Evolutionary conservation across 805 yeast species (phyloP).

Genomic region (Cyberlindnera americana): DNA sequence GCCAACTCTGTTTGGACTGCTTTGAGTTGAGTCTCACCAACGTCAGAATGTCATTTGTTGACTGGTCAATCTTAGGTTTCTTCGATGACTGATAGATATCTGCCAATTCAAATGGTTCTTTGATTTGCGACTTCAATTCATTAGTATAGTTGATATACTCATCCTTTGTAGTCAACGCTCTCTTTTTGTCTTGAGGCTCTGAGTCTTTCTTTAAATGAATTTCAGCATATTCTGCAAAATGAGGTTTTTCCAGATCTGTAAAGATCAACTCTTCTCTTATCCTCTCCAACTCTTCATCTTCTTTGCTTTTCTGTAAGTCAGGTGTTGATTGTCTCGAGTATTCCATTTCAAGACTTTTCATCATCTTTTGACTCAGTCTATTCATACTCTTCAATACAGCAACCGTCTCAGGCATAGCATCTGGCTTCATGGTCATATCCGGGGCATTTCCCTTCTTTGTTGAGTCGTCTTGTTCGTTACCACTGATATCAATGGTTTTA

Average conservation of each 20-base stretch:
- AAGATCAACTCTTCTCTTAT: slow-evolving; percentile 44
- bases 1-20: slow-evolving; percentile 49
- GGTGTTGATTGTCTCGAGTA: slow-evolving; percentile 35
- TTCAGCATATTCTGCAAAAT: slow-evolving; percentile 50
- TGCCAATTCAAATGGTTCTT: slow-evolving; percentile 27
- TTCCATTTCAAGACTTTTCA: slow-evolving; percentile 48
- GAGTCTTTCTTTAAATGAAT: slow-evolving; percentile 26
- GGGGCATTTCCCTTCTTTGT: slow-evolving; percentile 69
- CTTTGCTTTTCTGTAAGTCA: slow-evolving; percentile 33
- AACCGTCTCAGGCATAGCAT: slow-evolving; percentile 62
- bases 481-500: slow-evolving; percentile 73
- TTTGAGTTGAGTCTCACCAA: slow-evolving; percentile 53
- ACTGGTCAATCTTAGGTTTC: slow-evolving; percentile 36
- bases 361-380: slow-evolving; percentile 77
- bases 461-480: slow-evolving; percentile 77
- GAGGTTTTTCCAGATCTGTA: slow-evolving; percentile 47
- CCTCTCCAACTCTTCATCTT: slow-evolving; percentile 34
- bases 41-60: slow-evolving; percentile 41
- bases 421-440: slow-evolving; percentile 77
- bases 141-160: slow-evolving; percentile 24
- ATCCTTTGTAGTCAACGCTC: slow-evolving; percentile 20
- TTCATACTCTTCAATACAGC: slow-evolving; percentile 86
- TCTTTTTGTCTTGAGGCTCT: slow-evolving; percentile 7
- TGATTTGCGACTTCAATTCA: slow-evolving; percentile 18
- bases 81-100: slow-evolving; percentile 26